Conservation (phyloP, 306 rosid species). For the Parietaria judaica region DNA sequence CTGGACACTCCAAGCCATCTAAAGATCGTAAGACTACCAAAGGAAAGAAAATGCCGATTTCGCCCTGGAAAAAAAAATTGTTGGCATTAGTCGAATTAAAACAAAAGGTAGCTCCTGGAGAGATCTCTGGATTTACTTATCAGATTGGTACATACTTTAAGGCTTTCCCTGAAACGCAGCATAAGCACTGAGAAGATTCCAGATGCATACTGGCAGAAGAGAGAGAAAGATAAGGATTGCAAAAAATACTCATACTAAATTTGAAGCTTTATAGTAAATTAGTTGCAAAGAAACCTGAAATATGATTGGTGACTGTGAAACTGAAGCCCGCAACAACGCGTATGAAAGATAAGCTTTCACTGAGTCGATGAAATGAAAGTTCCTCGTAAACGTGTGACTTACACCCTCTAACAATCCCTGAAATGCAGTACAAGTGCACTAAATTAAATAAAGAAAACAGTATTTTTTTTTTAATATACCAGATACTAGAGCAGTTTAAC, state of each 20-base stretch:
- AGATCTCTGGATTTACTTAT: slow-evolving; percentile 20
- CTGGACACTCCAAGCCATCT: slow-evolving; percentile 70
- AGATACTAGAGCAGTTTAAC: too few species aligned
- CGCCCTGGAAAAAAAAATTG: slow-evolving; percentile 64
- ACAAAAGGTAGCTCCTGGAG: slow-evolving; percentile 16
- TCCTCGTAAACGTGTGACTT: slow-evolving; percentile 82
- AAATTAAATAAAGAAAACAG: background rate
- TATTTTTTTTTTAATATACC: too few species aligned
- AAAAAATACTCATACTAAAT: slow-evolving; percentile 1
- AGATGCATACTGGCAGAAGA: slow-evolving; percentile 76
- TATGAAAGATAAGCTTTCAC: slow-evolving; percentile 99
- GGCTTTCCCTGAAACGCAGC: slow-evolving; percentile 96
- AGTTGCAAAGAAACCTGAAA: slow-evolving; percentile 64
- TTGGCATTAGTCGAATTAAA: slow-evolving; percentile 8
- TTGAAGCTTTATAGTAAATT: slow-evolving; percentile 11
- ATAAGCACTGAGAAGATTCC: slow-evolving; percentile 89
- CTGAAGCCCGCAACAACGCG: slow-evolving; percentile 91
- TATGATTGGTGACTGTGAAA: slow-evolving; percentile 85
- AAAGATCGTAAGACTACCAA: slow-evolving; percentile 85
- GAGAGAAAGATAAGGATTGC: slow-evolving; percentile 18
- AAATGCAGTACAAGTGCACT: slow-evolving; percentile 15
- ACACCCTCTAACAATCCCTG: slow-evolving; percentile 99
- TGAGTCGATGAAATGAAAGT: slow-evolving; percentile 97
- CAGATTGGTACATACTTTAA: slow-evolving; percentile 65
- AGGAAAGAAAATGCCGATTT: slow-evolving; percentile 97